Conservation (phyloP, 2,329 filamentous ascomycete species). For the Rosellinia necatrix region DNA sequence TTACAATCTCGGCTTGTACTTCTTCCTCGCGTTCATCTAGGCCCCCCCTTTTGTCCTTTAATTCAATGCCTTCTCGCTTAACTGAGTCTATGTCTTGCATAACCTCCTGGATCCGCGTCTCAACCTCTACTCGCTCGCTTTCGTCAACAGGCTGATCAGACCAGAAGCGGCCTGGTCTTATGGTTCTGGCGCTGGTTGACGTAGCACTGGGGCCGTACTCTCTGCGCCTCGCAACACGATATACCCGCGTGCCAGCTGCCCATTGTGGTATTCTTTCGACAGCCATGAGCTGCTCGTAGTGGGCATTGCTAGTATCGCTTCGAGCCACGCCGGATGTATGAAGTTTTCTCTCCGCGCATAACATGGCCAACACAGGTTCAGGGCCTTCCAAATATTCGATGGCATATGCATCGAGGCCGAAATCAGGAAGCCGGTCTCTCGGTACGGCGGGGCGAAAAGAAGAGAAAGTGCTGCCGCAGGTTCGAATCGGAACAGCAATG, state of each 20-base stretch:
- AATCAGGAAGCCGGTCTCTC: slow-evolving; percentile 54
- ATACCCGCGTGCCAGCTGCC: slow-evolving; percentile 68
- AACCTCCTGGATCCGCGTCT: slow-evolving; percentile 55
- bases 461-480: slow-evolving; percentile 58
- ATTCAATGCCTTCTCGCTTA: slow-evolving; percentile 40
- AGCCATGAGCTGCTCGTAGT: slow-evolving; percentile 68
- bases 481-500: slow-evolving; percentile 74
- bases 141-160: slow-evolving; percentile 76
- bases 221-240: slow-evolving; percentile 68
- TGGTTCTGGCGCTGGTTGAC: slow-evolving; percentile 67
- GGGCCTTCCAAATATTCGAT: slow-evolving; percentile 82
- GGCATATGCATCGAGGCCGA: slow-evolving; percentile 81
- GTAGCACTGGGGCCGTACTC: slow-evolving; percentile 80
- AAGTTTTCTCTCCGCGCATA: slow-evolving; percentile 74
- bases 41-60: slow-evolving; percentile 45
- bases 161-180: slow-evolving; percentile 71
- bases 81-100: slow-evolving; percentile 43
- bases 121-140: slow-evolving; percentile 65
- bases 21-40: slow-evolving; percentile 48
- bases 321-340: slow-evolving; percentile 70
- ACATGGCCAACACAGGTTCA: slow-evolving; percentile 81
- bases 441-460: slow-evolving; percentile 61
- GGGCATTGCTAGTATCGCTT: slow-evolving; percentile 65
- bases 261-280: slow-evolving; percentile 66
- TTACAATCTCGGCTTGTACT: slow-evolving; percentile 53